These are phyloP conservation scores for Ziziphus jujuba DNA, from an alignment of 306 rosid genomes.

Conservation along the genomic window DNA sequence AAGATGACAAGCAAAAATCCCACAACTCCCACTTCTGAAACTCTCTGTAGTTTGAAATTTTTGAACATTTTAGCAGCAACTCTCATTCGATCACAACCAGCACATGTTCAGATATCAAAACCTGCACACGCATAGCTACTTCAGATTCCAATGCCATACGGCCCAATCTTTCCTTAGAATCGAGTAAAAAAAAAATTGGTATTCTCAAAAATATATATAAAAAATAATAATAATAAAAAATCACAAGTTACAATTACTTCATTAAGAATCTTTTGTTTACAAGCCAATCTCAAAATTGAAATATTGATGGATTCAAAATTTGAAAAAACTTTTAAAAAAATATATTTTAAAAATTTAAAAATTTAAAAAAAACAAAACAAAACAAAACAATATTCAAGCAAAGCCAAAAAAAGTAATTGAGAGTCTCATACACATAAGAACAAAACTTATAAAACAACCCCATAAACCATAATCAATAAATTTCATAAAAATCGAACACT, in stretches of 20 bases:
- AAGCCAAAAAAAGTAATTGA: neutral
- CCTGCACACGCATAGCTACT: slow-evolving; percentile 43
- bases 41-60: slow-evolving; percentile 38
- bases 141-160: slow-evolving; percentile 15
- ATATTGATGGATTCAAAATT: slow-evolving; percentile 6
- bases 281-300: slow-evolving; percentile 1
- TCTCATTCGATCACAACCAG: slow-evolving; percentile 19
- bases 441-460: neutral
- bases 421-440: neutral
- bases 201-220: neutral
- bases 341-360: neutral
- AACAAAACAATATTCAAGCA: no score
- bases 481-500: neutral
- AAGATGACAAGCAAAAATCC: slow-evolving; percentile 44
- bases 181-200: slow-evolving; percentile 3
- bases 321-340: slow-evolving; percentile 14
- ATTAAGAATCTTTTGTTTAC: neutral
- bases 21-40: slow-evolving; percentile 38
- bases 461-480: slow-evolving; percentile 24
- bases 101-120: slow-evolving; percentile 26
- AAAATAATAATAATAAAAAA: no score
- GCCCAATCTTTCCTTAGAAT: slow-evolving; percentile 5
- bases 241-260: neutral
- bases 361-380: neutral
- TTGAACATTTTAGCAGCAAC: slow-evolving; percentile 50